A percentile compares a stretch with the other conserved stretches of the same genome.
Evolutionary conservation across 164 flowering plant genomes (phyloP).

Genomic region (Saururus chinensis): DNA sequence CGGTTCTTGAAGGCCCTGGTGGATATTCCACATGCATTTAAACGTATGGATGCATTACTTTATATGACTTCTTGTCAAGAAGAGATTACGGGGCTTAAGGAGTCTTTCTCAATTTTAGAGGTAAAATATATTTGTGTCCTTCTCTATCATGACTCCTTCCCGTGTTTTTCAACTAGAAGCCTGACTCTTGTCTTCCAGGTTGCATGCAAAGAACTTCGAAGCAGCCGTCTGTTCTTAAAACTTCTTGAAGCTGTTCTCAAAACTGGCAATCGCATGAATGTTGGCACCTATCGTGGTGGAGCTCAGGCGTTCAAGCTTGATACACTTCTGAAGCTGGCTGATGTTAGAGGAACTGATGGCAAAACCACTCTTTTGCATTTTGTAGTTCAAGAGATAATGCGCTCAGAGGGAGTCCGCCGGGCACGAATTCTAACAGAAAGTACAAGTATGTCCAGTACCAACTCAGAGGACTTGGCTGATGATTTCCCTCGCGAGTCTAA

Average conservation of each 20-base stretch:
- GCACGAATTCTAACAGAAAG: constrained; percentile 46
- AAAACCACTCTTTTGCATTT: constrained; percentile 88
- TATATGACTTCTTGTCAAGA: constrained; percentile 65
- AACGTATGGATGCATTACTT: constrained; percentile 62
- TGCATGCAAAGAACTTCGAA: constrained; percentile 79
- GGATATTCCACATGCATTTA: constrained; percentile 75
- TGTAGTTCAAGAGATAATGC: constrained; percentile 86
- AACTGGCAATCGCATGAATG: constrained; percentile 98
- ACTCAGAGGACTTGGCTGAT: constrained; percentile 42
- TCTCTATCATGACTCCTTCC: background rate
- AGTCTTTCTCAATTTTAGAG: constrained; percentile 71
- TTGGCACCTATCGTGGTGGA: constrained; percentile 90
- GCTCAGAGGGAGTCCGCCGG: constrained; percentile 76
- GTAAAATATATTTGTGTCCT: constrained; percentile 13
- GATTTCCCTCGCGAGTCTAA: constrained; percentile 31
- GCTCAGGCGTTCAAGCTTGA: constrained; percentile 97
- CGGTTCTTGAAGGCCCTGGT: constrained; percentile 70
- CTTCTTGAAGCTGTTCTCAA: constrained; percentile 94
- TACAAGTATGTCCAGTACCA: constrained; percentile 39
- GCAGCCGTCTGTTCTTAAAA: constrained; percentile 74
- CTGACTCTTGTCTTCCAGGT: constrained; percentile 23
- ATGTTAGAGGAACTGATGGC: constrained; percentile 87
- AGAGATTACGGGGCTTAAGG: constrained; percentile 43
- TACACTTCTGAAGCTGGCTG: constrained; percentile 84
- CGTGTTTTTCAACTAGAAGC: background rate